Conservation (phyloP, 208 protist species). For the Trypanosoma mega region DNA sequence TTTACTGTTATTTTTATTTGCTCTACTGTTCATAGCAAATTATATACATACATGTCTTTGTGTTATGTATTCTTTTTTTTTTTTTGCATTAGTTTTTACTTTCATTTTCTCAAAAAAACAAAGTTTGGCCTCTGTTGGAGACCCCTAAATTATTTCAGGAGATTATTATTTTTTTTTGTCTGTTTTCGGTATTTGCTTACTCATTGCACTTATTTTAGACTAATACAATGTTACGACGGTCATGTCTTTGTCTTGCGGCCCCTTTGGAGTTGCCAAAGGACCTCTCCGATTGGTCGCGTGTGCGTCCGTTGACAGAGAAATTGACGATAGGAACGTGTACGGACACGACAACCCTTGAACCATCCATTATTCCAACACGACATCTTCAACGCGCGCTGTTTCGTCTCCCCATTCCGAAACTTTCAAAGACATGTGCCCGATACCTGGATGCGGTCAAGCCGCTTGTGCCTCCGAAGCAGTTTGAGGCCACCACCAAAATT, state of each 20-base stretch:
- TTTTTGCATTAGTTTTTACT: not conserved
- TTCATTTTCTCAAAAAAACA: not conserved
- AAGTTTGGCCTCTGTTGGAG: not conserved
- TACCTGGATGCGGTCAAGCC: constrained; percentile 59
- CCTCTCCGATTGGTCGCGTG: constrained; percentile 14
- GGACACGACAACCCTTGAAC: constrained; percentile 20
- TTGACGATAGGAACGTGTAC: constrained; percentile 13
- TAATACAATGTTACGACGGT: constrained; percentile 18
- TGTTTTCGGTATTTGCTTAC: not conserved
- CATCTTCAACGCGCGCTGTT: constrained; percentile 86
- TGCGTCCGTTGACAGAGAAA: not conserved
- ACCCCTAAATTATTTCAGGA: not conserved
- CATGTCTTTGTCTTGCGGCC: not conserved
- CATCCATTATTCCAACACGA: constrained; percentile 57
- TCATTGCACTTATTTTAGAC: not conserved
- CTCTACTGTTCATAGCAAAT: no score
- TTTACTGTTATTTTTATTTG: not conserved
- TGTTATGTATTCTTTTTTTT: not conserved
- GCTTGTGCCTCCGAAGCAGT: constrained; percentile 49
- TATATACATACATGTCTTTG: no score
- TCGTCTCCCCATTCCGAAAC: constrained; percentile 66
- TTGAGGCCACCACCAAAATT: constrained; percentile 32
- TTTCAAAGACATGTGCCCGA: constrained; percentile 43
- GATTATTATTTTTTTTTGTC: constrained; percentile 8
- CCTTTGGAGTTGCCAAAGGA: constrained; percentile 8